Conservation (phyloP, 441 rosid genomes). For the Codiaeum variegatum region DNA sequence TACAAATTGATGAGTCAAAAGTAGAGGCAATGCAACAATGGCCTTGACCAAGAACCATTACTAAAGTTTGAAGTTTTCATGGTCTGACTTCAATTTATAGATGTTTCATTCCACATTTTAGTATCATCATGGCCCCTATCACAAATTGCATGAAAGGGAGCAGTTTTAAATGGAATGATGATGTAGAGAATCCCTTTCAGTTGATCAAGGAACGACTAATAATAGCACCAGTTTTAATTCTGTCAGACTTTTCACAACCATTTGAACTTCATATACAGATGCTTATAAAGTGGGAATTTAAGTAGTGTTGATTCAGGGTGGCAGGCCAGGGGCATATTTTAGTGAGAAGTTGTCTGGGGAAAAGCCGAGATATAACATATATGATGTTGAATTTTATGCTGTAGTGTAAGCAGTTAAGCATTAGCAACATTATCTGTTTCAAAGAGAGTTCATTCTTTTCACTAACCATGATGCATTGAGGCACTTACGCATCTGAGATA, state of each 20-base stretch:
- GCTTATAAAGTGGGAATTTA: background rate
- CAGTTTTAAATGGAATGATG: background rate
- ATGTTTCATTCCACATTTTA: background rate
- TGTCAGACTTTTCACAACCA: too few species aligned
- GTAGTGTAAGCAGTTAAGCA: background rate
- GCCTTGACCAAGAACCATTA: background rate
- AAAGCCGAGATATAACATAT: background rate
- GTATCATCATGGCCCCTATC: background rate
- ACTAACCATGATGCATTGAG: background rate
- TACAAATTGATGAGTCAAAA: too few species aligned
- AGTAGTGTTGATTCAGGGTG: background rate
- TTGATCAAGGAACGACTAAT: too few species aligned
- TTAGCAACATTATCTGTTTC: conserved; percentile 14
- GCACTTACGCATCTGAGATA: background rate
- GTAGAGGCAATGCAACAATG: background rate
- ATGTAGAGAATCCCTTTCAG: background rate
- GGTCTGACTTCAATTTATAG: background rate
- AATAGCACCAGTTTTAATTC: too few species aligned
- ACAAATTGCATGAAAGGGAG: background rate
- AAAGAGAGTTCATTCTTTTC: background rate
- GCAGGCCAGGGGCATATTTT: background rate
- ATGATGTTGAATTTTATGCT: too few species aligned
- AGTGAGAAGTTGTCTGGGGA: too few species aligned
- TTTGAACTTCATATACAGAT: too few species aligned
- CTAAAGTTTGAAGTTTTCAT: background rate